Percentiles rank a stretch among this genome's conserved stretches.
Conservation (phyloP, 345 rosid genomes). For the Kernera saxatilis region DNA sequence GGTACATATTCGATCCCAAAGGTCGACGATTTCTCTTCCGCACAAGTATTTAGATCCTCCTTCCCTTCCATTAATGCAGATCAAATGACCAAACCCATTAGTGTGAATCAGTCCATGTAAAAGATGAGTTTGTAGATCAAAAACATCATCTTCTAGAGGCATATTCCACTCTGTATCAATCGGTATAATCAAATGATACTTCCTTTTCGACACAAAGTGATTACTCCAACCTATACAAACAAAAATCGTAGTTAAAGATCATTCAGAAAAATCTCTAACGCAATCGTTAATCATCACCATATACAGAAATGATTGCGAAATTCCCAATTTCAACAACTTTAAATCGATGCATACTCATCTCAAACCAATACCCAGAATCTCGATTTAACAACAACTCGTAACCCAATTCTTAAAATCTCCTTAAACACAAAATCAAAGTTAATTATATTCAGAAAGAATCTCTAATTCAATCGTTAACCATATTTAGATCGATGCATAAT, state of each 20-base stretch:
- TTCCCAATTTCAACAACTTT: neutral
- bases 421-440: neutral
- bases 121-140: constrained; percentile 56
- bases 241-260: neutral
- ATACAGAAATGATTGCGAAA: neutral
- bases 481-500: neutral
- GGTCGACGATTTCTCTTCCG: constrained; percentile 74
- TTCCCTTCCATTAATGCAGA: constrained; percentile 73
- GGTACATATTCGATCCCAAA: constrained; percentile 79
- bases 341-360: neutral
- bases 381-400: neutral
- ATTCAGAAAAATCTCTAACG: neutral
- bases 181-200: constrained; percentile 73
- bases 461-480: too few species aligned
- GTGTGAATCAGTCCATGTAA: constrained; percentile 84
- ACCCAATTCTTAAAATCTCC: neutral
- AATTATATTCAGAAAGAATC: too few species aligned
- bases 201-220: constrained; percentile 59
- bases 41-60: constrained; percentile 62
- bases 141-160: constrained; percentile 46
- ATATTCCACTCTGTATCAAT: constrained; percentile 52
- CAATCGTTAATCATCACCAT: neutral
- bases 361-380: neutral
- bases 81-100: constrained; percentile 81
- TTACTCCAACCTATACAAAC: constrained; percentile 62